Evolutionary conservation across 306 rosid species (phyloP).

Genomic region (Cucurbita moschata): DNA sequence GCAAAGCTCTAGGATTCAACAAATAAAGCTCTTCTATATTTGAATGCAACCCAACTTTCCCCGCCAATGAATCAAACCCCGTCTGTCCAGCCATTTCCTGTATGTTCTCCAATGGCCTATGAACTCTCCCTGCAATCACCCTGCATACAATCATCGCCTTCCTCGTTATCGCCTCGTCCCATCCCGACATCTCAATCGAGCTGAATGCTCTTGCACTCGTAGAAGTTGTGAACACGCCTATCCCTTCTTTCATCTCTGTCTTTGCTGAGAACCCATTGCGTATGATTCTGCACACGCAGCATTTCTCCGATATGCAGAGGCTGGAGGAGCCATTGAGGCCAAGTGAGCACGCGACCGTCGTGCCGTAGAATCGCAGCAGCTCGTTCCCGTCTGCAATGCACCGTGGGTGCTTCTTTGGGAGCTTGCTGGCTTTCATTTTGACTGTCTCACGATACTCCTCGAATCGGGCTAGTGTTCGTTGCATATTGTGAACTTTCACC

Average conservation of each 20-base stretch:
- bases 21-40: slow-evolving; percentile 82
- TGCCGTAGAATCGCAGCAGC: slow-evolving; percentile 76
- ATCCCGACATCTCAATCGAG: slow-evolving; percentile 32
- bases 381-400: slow-evolving; percentile 95
- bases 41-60: slow-evolving; percentile 74
- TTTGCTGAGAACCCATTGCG: slow-evolving; percentile 68
- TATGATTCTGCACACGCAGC: slow-evolving; percentile 77
- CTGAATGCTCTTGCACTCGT: slow-evolving; percentile 87
- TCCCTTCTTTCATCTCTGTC: slow-evolving; percentile 65
- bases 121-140: slow-evolving; percentile 83
- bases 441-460: slow-evolving; percentile 84
- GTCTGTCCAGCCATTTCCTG: slow-evolving; percentile 67
- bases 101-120: slow-evolving; percentile 69
- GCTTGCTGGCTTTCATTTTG: slow-evolving; percentile 75
- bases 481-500: slow-evolving; percentile 91
- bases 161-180: slow-evolving; percentile 21
- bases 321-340: slow-evolving; percentile 71
- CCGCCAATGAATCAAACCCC: slow-evolving; percentile 85
- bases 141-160: slow-evolving; percentile 68
- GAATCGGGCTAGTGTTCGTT: slow-evolving; percentile 64
- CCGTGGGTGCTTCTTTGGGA: slow-evolving; percentile 82
- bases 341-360: slow-evolving; percentile 55
- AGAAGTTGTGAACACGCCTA: slow-evolving; percentile 84
- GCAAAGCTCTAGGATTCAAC: slow-evolving; percentile 76
- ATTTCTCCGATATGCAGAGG: slow-evolving; percentile 56